phyloP scores from a whole-genome alignment of 306 rosid species.

The Senna siamea region DNA sequence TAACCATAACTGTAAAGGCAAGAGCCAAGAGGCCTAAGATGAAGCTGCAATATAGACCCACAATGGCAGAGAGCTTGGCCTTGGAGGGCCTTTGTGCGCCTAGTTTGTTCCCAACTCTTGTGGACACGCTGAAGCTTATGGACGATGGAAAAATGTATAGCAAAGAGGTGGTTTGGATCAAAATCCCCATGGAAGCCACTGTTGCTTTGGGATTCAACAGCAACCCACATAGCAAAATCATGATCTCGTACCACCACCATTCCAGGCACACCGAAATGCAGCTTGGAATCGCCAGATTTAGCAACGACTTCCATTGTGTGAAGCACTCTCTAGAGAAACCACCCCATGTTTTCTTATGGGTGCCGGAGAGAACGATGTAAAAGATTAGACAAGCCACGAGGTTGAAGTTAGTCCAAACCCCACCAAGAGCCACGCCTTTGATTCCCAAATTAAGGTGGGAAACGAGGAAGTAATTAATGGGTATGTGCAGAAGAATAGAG shows the following conservation, averaged over 20 bases:
- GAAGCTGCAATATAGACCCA: slow-evolving; percentile 73
- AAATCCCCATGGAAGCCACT: slow-evolving; percentile 91
- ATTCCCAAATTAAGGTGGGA: slow-evolving; percentile 60
- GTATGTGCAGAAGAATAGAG: slow-evolving; percentile 74
- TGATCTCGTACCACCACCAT: slow-evolving; percentile 99
- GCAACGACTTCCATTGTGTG: slow-evolving; percentile 59
- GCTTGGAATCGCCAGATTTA: slow-evolving; percentile 78
- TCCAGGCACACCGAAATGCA: slow-evolving; percentile 91
- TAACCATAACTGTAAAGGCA: slow-evolving; percentile 60
- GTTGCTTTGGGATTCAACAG: slow-evolving; percentile 66
- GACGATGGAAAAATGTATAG: slow-evolving; percentile 90
- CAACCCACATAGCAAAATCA: slow-evolving; percentile 82
- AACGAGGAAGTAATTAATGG: slow-evolving; percentile 73
- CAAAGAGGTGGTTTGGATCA: slow-evolving; percentile 84
- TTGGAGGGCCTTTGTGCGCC: slow-evolving; percentile 74
- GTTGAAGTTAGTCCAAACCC: slow-evolving; percentile 76
- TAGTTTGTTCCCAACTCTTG: slow-evolving; percentile 81
- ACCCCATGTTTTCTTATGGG: slow-evolving; percentile 69
- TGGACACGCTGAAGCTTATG: slow-evolving; percentile 82
- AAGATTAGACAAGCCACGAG: slow-evolving; percentile 63
- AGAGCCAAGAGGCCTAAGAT: slow-evolving; percentile 64
- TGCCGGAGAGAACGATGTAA: slow-evolving; percentile 58
- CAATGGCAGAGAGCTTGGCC: slow-evolving; percentile 72
- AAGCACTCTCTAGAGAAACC: slow-evolving; percentile 68
- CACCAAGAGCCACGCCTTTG: slow-evolving; percentile 79